Conservation (phyloP, 2,329 filamentous ascomycete species). For the Arthrobotrys sphaeroides region DNA sequence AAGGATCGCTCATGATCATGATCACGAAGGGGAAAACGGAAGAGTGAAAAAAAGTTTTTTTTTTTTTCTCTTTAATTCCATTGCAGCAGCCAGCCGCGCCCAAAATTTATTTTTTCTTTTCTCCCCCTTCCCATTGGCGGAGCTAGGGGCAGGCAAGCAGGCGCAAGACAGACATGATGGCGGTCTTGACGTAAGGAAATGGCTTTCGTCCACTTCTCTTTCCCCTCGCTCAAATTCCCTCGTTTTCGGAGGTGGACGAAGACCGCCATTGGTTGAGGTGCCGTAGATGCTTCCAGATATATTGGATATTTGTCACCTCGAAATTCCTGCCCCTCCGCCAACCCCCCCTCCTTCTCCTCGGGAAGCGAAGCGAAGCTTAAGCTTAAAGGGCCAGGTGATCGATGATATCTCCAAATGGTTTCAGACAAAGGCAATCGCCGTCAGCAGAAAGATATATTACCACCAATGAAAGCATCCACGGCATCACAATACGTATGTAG, state of each 20-base stretch:
- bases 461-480: conserved; percentile 1
- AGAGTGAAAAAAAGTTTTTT: background rate
- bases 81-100: background rate
- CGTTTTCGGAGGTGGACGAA: conserved; percentile 4
- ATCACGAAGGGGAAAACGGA: background rate
- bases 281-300: conserved; percentile 13
- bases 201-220: background rate
- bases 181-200: conserved; percentile 3
- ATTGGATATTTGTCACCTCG: conserved; percentile 39
- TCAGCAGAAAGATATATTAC: conserved; percentile 1
- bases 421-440: background rate
- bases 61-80: background rate
- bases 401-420: conserved; percentile 3
- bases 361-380: background rate
- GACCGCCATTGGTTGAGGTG: conserved; percentile 21
- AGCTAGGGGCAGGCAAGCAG: background rate
- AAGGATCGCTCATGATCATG: conserved; percentile 52
- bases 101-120: background rate
- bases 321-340: background rate
- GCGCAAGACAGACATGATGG: conserved; percentile 6
- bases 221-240: background rate
- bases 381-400: conserved; percentile 17
- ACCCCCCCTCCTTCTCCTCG: background rate
- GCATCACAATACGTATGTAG: conserved; percentile 9
- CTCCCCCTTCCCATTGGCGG: conserved; percentile 31